These are phyloP conservation scores for Yamadazyma nakazawae DNA, from an alignment of 805 yeast genomes.

Conservation along the genomic window DNA sequence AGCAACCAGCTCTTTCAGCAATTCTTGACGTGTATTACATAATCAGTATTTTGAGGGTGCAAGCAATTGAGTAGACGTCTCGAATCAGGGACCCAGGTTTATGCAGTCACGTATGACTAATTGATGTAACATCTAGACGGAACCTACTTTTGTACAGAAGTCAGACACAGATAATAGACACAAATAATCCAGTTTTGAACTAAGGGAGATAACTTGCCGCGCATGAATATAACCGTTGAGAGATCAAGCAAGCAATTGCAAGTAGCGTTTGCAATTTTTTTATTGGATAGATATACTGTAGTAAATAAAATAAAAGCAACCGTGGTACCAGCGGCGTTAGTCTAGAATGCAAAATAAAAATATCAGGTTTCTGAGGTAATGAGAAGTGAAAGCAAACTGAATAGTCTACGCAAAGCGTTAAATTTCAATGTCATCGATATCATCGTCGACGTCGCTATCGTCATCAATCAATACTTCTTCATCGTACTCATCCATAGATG, in stretches of 20 bases:
- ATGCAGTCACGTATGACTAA: too few relatives aligned
- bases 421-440: conserved; percentile 35
- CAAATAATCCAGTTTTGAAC: too few relatives aligned
- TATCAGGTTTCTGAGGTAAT: neutral
- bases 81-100: too few relatives aligned
- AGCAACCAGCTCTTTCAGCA: conserved; percentile 2
- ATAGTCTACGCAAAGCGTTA: conserved; percentile 8
- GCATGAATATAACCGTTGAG: too few relatives aligned
- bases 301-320: neutral
- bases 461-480: conserved; percentile 26
- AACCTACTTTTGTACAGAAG: too few relatives aligned
- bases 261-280: neutral
- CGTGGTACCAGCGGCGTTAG: neutral
- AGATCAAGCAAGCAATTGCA: too few relatives aligned
- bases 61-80: too few relatives aligned
- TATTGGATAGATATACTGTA: neutral
- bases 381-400: neutral
- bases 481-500: conserved; percentile 13
- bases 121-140: too few relatives aligned
- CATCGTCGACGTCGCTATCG: conserved; percentile 32
- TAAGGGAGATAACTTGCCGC: too few relatives aligned
- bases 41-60: neutral
- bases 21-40: neutral
- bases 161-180: too few relatives aligned
- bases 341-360: neutral